Percentiles rank a stretch among this genome's conserved stretches.
phyloP scores from a whole-genome alignment of 1,139 yeast species.

The Spencermartinsiella ligniputridi region DNA sequence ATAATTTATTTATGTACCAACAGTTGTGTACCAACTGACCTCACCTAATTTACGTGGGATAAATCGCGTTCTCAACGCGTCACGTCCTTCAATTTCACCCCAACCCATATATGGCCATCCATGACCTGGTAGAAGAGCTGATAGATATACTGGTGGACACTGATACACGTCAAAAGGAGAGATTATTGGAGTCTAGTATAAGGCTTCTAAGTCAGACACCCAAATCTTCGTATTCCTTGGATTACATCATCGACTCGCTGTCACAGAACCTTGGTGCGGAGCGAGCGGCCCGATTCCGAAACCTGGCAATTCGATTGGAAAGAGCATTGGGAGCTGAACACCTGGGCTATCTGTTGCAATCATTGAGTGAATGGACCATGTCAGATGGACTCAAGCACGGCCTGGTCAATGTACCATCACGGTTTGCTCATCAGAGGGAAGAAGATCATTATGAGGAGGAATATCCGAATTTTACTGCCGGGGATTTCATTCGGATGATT shows the following conservation, averaged over 20 bases:
- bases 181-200: background rate
- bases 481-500: slow-evolving; percentile 16
- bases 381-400: background rate
- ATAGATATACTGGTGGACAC: background rate
- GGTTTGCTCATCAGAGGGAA: background rate
- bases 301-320: background rate
- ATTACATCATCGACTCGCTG: background rate
- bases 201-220: background rate
- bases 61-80: too few relatives aligned
- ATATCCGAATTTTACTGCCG: slow-evolving; percentile 6
- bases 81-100: too few relatives aligned
- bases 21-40: too few relatives aligned
- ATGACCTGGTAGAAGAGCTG: background rate
- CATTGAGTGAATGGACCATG: slow-evolving; percentile 2
- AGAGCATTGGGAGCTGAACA: background rate
- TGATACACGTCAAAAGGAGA: background rate
- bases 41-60: too few relatives aligned
- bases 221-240: background rate
- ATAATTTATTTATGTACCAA: too few relatives aligned
- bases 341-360: background rate
- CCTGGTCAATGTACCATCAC: background rate
- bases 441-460: background rate
- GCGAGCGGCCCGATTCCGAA: background rate
- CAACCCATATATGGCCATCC: background rate
- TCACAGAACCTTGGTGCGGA: background rate